phyloP scores from a whole-genome alignment of 164 flowering plant species.

The Chloranthus sessilifolius region DNA sequence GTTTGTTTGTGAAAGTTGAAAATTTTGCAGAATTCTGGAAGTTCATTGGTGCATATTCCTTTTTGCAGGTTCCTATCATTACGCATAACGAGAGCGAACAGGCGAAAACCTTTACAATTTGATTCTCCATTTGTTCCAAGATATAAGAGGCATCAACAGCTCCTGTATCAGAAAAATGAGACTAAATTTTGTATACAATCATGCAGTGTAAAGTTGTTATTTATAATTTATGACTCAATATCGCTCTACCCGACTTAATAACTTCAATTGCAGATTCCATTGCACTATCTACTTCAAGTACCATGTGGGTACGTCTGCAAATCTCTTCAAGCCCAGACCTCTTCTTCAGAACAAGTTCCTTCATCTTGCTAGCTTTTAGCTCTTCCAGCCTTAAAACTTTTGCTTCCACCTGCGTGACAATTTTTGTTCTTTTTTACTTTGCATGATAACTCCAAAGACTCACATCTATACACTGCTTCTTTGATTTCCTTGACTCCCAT shows the following conservation, averaged over 20 bases:
- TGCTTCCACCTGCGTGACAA: conserved; percentile 60
- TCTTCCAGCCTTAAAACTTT: conserved; percentile 82
- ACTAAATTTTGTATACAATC: no score
- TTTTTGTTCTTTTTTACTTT: not conserved
- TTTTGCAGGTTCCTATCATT: conserved; percentile 77
- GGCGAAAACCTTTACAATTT: conserved; percentile 60
- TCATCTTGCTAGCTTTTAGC: conserved; percentile 86
- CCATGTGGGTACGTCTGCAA: conserved; percentile 67
- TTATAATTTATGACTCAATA: no score
- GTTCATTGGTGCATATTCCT: not conserved
- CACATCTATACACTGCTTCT: no score
- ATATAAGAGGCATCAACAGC: no score
- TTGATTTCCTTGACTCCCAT: no score
- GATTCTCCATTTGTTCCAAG: no score
- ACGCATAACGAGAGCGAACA: conserved; percentile 80
- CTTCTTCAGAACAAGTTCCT: conserved; percentile 86
- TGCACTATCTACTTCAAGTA: conserved; percentile 41
- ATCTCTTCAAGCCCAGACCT: conserved; percentile 83
- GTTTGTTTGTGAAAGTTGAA: not conserved
- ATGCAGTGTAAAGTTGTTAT: no score
- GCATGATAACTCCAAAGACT: no score
- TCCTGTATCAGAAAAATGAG: no score
- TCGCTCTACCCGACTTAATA: conserved; percentile 74
- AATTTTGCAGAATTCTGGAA: not conserved
- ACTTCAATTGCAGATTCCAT: conserved; percentile 58